Evolutionary conservation across 305 asterid genomes (phyloP).

Genomic region (Galium porrigens): DNA sequence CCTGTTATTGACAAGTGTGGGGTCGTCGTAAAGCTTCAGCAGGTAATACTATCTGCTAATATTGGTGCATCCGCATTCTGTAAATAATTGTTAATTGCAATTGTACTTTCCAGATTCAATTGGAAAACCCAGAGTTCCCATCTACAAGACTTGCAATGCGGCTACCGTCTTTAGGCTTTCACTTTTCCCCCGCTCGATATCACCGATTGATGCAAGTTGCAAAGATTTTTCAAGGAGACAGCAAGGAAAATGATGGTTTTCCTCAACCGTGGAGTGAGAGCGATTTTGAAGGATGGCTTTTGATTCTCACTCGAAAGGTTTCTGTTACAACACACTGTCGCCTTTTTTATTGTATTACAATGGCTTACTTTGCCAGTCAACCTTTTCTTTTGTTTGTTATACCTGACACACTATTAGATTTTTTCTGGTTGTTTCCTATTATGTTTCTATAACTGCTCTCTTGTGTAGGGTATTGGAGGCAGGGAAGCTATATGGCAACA

Average conservation of each 20-base stretch:
- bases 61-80: background rate
- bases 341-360: background rate
- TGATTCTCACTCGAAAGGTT: constrained; percentile 71
- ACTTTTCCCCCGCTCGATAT: constrained; percentile 91
- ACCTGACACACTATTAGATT: background rate
- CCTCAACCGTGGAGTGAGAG: constrained; percentile 74
- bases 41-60: constrained; percentile 29
- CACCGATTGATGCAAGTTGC: constrained; percentile 87
- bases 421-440: constrained; percentile 4
- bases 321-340: background rate
- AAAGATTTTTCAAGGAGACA: constrained; percentile 55
- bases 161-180: constrained; percentile 72
- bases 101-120: constrained; percentile 47
- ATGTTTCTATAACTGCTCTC: constrained; percentile 11
- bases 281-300: constrained; percentile 84
- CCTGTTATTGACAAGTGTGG: constrained; percentile 91
- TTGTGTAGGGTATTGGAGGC: constrained; percentile 82
- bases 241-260: constrained; percentile 30
- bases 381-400: constrained; percentile 5
- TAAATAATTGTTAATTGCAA: background rate
- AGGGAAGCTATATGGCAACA: constrained; percentile 96
- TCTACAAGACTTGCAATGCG: constrained; percentile 71
- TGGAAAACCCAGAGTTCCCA: constrained; percentile 61
- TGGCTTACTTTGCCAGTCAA: constrained; percentile 1
- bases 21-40: constrained; percentile 78